Evolutionary conservation across 1,284 basidiomycete species (phyloP), one percentile per base, ranked within the genome.

Genomic region (Microbotryum scabiosae): DNA sequence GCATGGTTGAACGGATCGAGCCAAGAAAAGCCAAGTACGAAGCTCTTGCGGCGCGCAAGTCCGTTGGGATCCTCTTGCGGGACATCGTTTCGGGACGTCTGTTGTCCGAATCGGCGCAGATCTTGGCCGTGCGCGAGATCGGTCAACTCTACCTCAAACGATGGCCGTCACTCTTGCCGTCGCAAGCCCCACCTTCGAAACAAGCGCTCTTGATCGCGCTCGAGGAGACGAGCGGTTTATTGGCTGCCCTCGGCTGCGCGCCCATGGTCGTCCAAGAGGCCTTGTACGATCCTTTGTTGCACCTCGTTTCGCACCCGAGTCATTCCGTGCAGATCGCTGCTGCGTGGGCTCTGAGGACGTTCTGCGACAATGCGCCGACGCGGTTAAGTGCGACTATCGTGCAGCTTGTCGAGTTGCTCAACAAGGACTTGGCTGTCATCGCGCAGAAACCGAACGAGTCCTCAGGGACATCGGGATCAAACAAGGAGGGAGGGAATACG

Each of bases 121-220:
- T 97, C 54, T 79, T 81, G 43, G 94, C 93, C 0, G 88, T 97
- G 32, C 85, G 88, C 68, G 91, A 94, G 67, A 78, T 97, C 52
- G 85, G 87, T 0, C 84, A 80, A 54, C 78, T 81, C 6, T 96
- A 91, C 71, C 78, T 97, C 58, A 90, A 88, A 72, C 82, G 87
- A 61, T 98, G 91, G 90, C 91, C 91, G 0, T 85, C 89, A 1
- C 82, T 94, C 73, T 86, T 96, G 81, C 91, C 90, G 2, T 89
- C 89, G 5, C 85, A 89, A 65, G 78, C 78, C 25, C 82, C 86
- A 0, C 89, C 91, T 0, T 79, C 78, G 58, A 83, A 89, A 25
- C 76, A 83, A 1, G 82, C 88, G 1, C 78, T 97, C 12, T 81
- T 85, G 1, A 80, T 94, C 23, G 85, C 85, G 2, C 79, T 98